These are phyloP conservation scores for Astrothelium subdiscretum DNA, from an alignment of 495 filamentous ascomycete species.

Conservation along the genomic window DNA sequence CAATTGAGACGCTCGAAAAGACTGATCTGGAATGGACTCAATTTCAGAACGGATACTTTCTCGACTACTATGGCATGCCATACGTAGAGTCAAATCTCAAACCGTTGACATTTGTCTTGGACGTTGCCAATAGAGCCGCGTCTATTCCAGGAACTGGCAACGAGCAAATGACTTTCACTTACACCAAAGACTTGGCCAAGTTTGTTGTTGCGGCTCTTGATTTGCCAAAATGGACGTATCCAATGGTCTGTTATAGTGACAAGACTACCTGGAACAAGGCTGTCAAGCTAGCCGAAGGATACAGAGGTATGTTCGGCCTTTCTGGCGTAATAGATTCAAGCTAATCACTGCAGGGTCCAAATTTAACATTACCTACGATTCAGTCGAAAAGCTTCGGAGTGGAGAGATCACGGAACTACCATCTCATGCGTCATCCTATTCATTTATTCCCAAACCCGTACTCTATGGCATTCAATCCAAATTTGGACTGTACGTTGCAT, in stretches of 20 bases:
- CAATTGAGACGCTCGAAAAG: neutral
- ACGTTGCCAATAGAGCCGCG: constrained; percentile 35
- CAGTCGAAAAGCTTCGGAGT: constrained; percentile 32
- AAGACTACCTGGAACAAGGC: constrained; percentile 20
- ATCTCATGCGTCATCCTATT: constrained; percentile 16
- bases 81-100: constrained; percentile 31
- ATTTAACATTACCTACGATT: constrained; percentile 40
- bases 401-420: constrained; percentile 40
- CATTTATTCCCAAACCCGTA: constrained; percentile 26
- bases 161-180: constrained; percentile 38
- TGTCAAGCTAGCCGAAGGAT: constrained; percentile 15
- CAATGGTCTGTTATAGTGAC: neutral
- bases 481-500: constrained; percentile 24
- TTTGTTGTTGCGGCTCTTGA: constrained; percentile 38
- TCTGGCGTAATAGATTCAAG: neutral
- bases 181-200: constrained; percentile 40
- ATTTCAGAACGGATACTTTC: constrained; percentile 40
- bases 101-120: constrained; percentile 33
- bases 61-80: constrained; percentile 46
- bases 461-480: constrained; percentile 23
- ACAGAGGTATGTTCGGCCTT: neutral
- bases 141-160: constrained; percentile 43
- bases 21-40: constrained; percentile 36
- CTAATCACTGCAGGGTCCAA: constrained; percentile 29
- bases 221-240: constrained; percentile 19